Evolutionary conservation across 2,329 filamentous ascomycete genomes (phyloP).

Genomic region (Pseudogymnoascus sp.): DNA sequence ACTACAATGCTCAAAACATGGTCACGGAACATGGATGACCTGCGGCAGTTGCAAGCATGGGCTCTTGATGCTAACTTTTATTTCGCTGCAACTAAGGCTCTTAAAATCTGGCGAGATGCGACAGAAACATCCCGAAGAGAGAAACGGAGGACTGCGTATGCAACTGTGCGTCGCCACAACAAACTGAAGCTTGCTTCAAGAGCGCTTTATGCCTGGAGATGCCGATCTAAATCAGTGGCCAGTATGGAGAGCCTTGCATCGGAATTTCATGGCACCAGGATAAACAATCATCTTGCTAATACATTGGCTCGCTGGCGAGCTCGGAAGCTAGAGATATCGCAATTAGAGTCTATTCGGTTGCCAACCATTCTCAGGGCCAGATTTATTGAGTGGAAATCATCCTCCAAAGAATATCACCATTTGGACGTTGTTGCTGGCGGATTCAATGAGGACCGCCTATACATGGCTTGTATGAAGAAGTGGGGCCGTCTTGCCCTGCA

Average conservation of each 20-base stretch:
- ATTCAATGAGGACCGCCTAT: slow-evolving; percentile 24
- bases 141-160: slow-evolving; percentile 25
- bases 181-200: slow-evolving; percentile 25
- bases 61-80: slow-evolving; percentile 25
- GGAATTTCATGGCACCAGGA: slow-evolving; percentile 20
- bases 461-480: slow-evolving; percentile 22
- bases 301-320: slow-evolving; percentile 27
- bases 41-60: slow-evolving; percentile 19
- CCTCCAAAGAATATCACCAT: slow-evolving; percentile 17
- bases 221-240: slow-evolving; percentile 19
- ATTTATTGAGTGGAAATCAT: slow-evolving; percentile 22
- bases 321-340: slow-evolving; percentile 21
- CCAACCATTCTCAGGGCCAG: slow-evolving; percentile 21
- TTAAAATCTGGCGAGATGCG: slow-evolving; percentile 26
- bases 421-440: slow-evolving; percentile 22
- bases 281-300: slow-evolving; percentile 23
- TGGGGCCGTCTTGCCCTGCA: slow-evolving; percentile 26
- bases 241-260: slow-evolving; percentile 24
- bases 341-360: slow-evolving; percentile 21
- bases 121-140: slow-evolving; percentile 23
- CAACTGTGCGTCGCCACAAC: slow-evolving; percentile 22
- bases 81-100: slow-evolving; percentile 22
- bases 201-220: slow-evolving; percentile 22
- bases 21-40: slow-evolving; percentile 18
- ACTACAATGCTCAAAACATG: slow-evolving; percentile 17